A percentile compares a stretch with the other conserved stretches of the same genome.
These are phyloP conservation scores for Citrullus mucosospermus DNA, from an alignment of 306 rosid genomes.

Conservation along the genomic window DNA sequence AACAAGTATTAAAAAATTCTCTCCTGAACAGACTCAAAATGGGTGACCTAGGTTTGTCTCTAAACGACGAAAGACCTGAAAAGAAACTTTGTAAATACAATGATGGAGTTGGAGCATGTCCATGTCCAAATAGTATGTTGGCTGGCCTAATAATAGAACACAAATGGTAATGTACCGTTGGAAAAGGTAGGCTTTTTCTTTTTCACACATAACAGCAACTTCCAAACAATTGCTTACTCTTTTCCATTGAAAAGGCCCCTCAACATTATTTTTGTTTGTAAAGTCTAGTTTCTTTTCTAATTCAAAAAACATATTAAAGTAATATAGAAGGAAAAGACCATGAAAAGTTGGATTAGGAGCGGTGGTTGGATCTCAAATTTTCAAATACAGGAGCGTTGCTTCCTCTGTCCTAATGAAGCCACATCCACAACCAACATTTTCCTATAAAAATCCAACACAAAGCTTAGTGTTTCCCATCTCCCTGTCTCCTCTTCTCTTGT, in stretches of 20 bases:
- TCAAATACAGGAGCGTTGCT: not conserved
- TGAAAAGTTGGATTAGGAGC: not conserved
- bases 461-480: not conserved
- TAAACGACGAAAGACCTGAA: not conserved
- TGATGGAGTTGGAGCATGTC: not conserved
- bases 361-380: not conserved
- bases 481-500: constrained; percentile 7
- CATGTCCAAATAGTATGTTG: not conserved
- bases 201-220: constrained; percentile 1
- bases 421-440: not conserved
- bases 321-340: not conserved
- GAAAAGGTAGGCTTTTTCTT: not conserved
- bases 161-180: not conserved
- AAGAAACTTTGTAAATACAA: not conserved
- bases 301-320: not conserved
- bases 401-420: not conserved
- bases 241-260: not conserved
- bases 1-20: not conserved
- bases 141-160: not conserved
- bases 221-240: not conserved
- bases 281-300: not conserved
- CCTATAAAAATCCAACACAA: constrained; percentile 19
- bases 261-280: not conserved
- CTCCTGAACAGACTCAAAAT: not conserved
- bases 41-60: not conserved